Conservation (phyloP, 257 asterid genomes). For the Scutellaria minor region DNA sequence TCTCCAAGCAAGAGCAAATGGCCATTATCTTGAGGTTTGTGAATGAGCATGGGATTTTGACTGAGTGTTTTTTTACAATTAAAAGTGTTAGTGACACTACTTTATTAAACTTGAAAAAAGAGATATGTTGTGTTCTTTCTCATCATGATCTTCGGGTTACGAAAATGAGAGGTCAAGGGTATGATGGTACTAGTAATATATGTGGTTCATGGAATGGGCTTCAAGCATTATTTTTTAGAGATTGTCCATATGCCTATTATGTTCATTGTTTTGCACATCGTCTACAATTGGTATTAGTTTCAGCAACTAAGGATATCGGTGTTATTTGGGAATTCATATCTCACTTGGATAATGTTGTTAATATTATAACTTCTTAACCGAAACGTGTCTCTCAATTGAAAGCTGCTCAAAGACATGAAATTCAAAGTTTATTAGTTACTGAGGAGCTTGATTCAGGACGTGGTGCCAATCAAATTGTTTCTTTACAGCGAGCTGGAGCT, state of each 20-base stretch:
- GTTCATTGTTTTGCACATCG: not conserved
- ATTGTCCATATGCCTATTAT: too few relatives aligned
- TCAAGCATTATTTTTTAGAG: not conserved
- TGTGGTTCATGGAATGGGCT: not conserved
- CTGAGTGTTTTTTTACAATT: too few relatives aligned
- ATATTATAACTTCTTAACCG: constrained; percentile 9
- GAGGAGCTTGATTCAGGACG: not conserved
- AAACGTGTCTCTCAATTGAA: not conserved
- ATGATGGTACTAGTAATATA: constrained; percentile 3
- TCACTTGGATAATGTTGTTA: not conserved
- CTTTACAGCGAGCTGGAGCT: too few relatives aligned
- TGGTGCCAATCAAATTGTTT: too few relatives aligned
- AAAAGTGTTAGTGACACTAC: too few relatives aligned
- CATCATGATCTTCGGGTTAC: not conserved
- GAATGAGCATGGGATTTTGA: too few relatives aligned
- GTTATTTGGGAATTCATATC: not conserved
- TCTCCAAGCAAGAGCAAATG: too few relatives aligned
- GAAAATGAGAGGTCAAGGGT: constrained; percentile 3
- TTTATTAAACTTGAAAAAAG: not conserved
- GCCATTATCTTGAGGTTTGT: too few relatives aligned
- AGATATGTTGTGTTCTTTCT: constrained; percentile 6
- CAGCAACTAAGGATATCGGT: not conserved
- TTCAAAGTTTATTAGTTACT: not conserved
- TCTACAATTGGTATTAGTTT: not conserved
- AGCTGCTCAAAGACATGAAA: not conserved